Evolutionary conservation across 2,329 filamentous ascomycete species (phyloP).

Genomic region (Cercospora nicotianae): DNA sequence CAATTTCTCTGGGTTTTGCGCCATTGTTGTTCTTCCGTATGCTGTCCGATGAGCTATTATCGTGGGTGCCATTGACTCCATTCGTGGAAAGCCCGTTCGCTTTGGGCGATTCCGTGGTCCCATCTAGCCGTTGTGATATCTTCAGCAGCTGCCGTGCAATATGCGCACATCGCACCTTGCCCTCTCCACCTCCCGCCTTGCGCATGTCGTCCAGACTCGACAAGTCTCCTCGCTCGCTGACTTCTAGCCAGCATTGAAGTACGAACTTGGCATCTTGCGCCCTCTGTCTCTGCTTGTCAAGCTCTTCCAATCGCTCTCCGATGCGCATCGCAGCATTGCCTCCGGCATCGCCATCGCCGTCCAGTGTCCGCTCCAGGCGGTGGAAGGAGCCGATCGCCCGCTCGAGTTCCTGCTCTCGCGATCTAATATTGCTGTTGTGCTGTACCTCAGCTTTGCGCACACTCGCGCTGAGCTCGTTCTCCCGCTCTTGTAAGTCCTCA

Average conservation of each 20-base stretch:
- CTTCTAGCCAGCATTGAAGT: slow-evolving; percentile 95
- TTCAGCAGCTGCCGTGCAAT: slow-evolving; percentile 91
- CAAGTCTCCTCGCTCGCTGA: slow-evolving; percentile 84
- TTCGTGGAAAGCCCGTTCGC: slow-evolving; percentile 40
- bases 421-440: slow-evolving; percentile 87
- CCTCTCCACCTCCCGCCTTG: slow-evolving; percentile 79
- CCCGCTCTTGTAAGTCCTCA: slow-evolving; percentile 82
- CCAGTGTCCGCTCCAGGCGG: slow-evolving; percentile 77
- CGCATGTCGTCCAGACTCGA: slow-evolving; percentile 86
- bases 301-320: slow-evolving; percentile 86
- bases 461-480: slow-evolving; percentile 86
- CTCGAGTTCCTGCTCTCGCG: slow-evolving; percentile 83
- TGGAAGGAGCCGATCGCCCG: slow-evolving; percentile 91
- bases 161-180: slow-evolving; percentile 89
- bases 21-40: slow-evolving; percentile 56
- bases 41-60: slow-evolving; percentile 45
- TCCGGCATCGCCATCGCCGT: slow-evolving; percentile 58
- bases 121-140: slow-evolving; percentile 88
- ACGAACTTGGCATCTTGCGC: slow-evolving; percentile 93
- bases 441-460: slow-evolving; percentile 89
- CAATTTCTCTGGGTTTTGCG: slow-evolving; percentile 64
- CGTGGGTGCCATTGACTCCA: slow-evolving; percentile 54
- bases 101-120: slow-evolving; percentile 49
- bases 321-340: slow-evolving; percentile 94
- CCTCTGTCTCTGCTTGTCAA: slow-evolving; percentile 85